Base-by-base conservation (phyloP, 129 eudicot species). In the Glebionis coronaria region DNA sequence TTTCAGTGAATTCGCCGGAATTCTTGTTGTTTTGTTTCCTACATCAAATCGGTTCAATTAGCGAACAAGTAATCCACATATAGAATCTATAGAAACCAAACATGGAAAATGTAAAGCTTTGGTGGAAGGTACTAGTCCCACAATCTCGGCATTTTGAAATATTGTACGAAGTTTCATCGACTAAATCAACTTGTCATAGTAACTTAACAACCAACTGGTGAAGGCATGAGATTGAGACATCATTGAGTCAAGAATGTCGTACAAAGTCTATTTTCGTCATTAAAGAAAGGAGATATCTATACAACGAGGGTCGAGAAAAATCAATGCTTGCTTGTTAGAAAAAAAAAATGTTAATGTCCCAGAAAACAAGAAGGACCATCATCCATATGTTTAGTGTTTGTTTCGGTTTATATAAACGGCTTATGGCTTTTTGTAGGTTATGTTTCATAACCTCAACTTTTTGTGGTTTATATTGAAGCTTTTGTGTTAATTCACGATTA, bases 61-160 rank as follows among this genome's bases (percentile, higher is more conserved):
- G 54, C 53, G 9, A 68, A 55, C 63, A 25, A 20, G 38, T 13
- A 2, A 19, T 4, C 35, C 7, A 11, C 3, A 63, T 16, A n/a
- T 15, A 12, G 11, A 31, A 21, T 42, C 23, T 4, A 67, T 9
- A 50, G 46, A 14, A 9, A 27, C 20, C 14, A 16, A 65, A 27
- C 49, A 35, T n/a, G 1, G 12, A 12, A 53, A 61, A 38, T 6
- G 40, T 20, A 58, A 77, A 88, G 96, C 98, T 79, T 66, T 65
- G 35, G 12, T 27, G 10, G 89, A 75, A 7, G 91, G 73, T 53
- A 92, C 82, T 49, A 92, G 62, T 31, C 87, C 90, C 60, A 92
- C 98, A 29, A 96, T 92, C 77, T 92, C 98, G 0, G 96, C 98
- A 72, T 92, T 92, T 54, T 92, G 96, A 88, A 67, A 87, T 88